Evolutionary conservation across 140 eudicot species (phyloP).

Genomic region (Oenanthe javanica): DNA sequence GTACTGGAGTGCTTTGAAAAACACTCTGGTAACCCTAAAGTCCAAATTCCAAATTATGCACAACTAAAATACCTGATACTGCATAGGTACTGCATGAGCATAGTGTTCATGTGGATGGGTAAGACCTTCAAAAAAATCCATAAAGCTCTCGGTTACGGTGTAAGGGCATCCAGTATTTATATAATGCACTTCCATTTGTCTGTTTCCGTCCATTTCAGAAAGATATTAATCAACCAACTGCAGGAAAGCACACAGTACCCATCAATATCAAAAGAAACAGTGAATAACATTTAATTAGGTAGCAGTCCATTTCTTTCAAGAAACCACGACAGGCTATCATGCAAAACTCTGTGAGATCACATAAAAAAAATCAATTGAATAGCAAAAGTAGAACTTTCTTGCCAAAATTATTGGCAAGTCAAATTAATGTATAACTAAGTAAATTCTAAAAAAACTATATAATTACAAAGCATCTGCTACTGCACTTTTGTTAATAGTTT

Average conservation of each 20-base stretch:
- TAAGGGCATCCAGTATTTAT: slow-evolving; percentile 59
- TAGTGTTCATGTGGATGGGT: slow-evolving; percentile 34
- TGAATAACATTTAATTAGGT: neutral
- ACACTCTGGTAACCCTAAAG: too few relatives aligned
- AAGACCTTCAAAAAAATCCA: slow-evolving; percentile 56
- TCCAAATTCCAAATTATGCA: too few relatives aligned
- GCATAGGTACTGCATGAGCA: neutral
- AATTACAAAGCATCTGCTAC: neutral
- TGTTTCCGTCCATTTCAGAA: slow-evolving; percentile 44
- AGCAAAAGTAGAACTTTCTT: neutral
- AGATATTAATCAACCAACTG: slow-evolving; percentile 12
- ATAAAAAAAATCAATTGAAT: neutral
- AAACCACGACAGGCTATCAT: neutral
- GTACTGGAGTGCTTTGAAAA: neutral
- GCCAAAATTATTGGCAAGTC: neutral
- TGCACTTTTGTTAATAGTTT: too few relatives aligned
- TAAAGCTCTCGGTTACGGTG: slow-evolving; percentile 37
- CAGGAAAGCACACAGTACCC: slow-evolving; percentile 6
- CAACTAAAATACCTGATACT: too few relatives aligned
- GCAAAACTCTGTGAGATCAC: slow-evolving; percentile 7
- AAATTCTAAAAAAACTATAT: neutral
- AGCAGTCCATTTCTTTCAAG: neutral
- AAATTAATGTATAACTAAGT: neutral
- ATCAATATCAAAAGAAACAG: slow-evolving; percentile 1
- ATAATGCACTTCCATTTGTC: slow-evolving; percentile 54